phyloP scores from a whole-genome alignment of 1,284 basidiomycete genomes.

The Ustilago hordei region DNA sequence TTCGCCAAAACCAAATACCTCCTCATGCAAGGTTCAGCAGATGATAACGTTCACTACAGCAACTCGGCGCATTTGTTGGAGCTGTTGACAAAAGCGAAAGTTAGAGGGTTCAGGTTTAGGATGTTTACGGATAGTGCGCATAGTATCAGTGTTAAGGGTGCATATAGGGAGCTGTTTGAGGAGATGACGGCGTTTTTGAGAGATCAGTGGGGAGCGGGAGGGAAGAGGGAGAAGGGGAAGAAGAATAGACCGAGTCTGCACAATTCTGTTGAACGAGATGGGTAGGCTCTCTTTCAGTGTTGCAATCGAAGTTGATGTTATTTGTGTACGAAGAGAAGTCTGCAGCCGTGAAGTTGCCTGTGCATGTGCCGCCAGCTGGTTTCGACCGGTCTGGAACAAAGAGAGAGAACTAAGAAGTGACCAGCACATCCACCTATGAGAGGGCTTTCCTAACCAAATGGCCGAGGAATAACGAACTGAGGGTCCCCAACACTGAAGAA shows the following conservation, averaged over 20 bases:
- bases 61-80: conserved; percentile 91
- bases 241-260: conserved; percentile 29
- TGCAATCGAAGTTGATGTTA: neutral
- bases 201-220: conserved; percentile 79
- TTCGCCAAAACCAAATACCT: conserved; percentile 84
- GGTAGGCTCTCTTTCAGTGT: too few species aligned
- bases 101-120: conserved; percentile 86
- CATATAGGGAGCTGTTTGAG: conserved; percentile 85
- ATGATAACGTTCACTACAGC: conserved; percentile 77
- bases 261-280: conserved; percentile 32
- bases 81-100: conserved; percentile 82
- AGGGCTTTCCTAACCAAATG: neutral
- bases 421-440: neutral
- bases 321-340: neutral
- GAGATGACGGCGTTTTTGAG: conserved; percentile 84
- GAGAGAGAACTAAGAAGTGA: neutral
- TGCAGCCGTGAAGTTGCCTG: neutral
- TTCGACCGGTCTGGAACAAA: neutral
- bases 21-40: conserved; percentile 81
- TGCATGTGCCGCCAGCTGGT: too few species aligned
- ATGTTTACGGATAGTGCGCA: conserved; percentile 97
- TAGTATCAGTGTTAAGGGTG: conserved; percentile 78
- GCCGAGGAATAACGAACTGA: neutral
- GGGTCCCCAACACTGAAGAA: neutral
- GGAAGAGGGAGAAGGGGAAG: conserved; percentile 12